Base-by-base conservation (phyloP, 2,329 filamentous ascomycete species). In the Tolypocladium pustulatum region DNA sequence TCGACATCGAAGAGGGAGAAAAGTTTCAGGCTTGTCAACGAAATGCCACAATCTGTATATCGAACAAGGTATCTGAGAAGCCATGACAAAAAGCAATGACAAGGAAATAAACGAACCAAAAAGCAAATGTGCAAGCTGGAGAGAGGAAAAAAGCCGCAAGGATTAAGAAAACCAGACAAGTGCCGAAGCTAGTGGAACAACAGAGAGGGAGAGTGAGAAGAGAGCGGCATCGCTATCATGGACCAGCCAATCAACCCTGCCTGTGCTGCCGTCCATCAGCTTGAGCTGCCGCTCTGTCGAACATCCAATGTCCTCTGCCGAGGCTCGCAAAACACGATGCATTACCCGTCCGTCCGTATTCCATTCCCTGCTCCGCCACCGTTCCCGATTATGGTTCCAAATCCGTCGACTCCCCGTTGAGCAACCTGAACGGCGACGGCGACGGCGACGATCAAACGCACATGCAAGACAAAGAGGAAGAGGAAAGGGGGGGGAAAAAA, bases 21-120 rank as follows among this genome's bases (percentile, higher is more conserved):
- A 4, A n/a, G 13, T 7, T 56, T 30, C 30, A 43, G 15, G 36
- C 40, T n/a, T 17, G 20, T 53, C 4, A 58, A 57, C 27, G 41
- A 58, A 43, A 55, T 49, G 55, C 53, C 57, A 37, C 61, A 62
- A 61, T 73, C 68, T 72, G 71, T 80, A 79, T 80, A 79, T 82
- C 75, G 78, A 81, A 82, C 80, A 82, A 82, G 79, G 80, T 82
- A 82, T 82, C 77, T 78, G 77, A 74, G 69, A 72, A 66, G 68
- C 65, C 57, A 65, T 62, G 62, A 58, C 66, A 63, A 65, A 57
- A 60, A 57, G 52, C 63, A 65, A 62, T 65, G 61, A 60, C 22
- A 62, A 51, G 64, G 59, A 63, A 61, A 65, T 34, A 55, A 67
- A 56, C 63, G 65, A 60, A 64, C 61, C 61, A 61, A 60, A 62